Conservation (phyloP, 2,329 filamentous ascomycete species). For the Sporothrix humicola region DNA sequence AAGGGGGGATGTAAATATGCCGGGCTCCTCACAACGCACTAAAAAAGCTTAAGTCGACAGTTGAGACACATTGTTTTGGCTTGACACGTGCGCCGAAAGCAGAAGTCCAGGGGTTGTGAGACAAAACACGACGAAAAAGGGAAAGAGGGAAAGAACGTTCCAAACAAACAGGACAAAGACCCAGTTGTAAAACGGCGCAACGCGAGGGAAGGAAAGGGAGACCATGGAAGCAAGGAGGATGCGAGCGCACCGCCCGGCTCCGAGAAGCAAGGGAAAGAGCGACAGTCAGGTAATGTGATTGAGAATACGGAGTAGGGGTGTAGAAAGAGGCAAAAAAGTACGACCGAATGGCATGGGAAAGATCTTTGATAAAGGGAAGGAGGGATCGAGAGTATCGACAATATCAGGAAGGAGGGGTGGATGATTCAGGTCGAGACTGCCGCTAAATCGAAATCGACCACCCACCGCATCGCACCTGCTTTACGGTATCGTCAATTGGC, state of each 20-base stretch:
- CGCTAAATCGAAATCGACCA: constrained; percentile 10
- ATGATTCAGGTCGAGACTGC: constrained; percentile 14
- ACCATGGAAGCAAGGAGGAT: not conserved
- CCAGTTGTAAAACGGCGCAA: not conserved
- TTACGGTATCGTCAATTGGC: not conserved
- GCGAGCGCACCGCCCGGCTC: not conserved
- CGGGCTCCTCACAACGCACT: constrained; percentile 12
- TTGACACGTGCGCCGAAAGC: constrained; percentile 28
- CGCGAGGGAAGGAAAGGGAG: not conserved
- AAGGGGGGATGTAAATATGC: not conserved
- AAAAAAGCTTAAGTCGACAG: constrained; percentile 26
- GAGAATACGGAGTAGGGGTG: not conserved
- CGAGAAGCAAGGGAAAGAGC: constrained; percentile 23
- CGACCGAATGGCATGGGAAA: too few species aligned
- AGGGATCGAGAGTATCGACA: not conserved
- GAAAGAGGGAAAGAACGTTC: constrained; percentile 6
- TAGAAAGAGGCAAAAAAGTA: too few species aligned
- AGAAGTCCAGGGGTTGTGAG: constrained; percentile 7
- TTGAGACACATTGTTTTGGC: constrained; percentile 27
- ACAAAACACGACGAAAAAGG: constrained; percentile 18
- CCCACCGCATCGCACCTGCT: not conserved
- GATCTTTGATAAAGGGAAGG: not conserved
- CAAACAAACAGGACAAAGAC: not conserved
- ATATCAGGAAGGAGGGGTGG: not conserved
- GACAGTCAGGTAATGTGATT: not conserved